Evolutionary conservation across 192 early-diverging fungal species (phyloP).

Genomic region (Coemansia erecta): DNA sequence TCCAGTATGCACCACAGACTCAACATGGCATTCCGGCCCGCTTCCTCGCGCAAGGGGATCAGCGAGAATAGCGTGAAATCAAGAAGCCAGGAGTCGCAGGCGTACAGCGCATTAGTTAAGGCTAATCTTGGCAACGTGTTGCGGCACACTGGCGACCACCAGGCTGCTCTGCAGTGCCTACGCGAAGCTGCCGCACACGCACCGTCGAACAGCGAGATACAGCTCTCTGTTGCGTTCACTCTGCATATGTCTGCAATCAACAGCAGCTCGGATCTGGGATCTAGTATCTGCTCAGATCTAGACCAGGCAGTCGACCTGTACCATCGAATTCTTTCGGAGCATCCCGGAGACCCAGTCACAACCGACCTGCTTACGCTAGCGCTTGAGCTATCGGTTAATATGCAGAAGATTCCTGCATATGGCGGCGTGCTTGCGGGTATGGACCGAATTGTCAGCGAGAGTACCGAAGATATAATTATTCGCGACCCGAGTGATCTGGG

Average conservation of each 20-base stretch:
- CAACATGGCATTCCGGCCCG: slow-evolving; percentile 10
- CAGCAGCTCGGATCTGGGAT: slow-evolving; percentile 1
- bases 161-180: slow-evolving; percentile 25
- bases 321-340: slow-evolving; percentile 30
- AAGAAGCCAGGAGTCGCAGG: slow-evolving; percentile 19
- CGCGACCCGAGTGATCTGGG: slow-evolving; percentile 4
- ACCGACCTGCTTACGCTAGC: slow-evolving; percentile 47
- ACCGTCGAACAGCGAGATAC: slow-evolving; percentile 29
- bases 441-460: slow-evolving; percentile 2
- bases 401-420: slow-evolving; percentile 5
- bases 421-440: slow-evolving; percentile 10
- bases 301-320: slow-evolving; percentile 46
- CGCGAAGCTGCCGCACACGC: slow-evolving; percentile 15
- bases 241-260: slow-evolving; percentile 30
- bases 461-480: slow-evolving; percentile 1
- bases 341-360: slow-evolving; percentile 38
- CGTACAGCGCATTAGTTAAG: slow-evolving; percentile 24
- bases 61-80: neutral
- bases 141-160: slow-evolving; percentile 22
- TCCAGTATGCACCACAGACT: slow-evolving; percentile 22
- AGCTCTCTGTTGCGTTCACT: slow-evolving; percentile 29
- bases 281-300: slow-evolving; percentile 6
- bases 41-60: neutral
- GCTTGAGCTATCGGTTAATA: slow-evolving; percentile 31
- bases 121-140: slow-evolving; percentile 43